phyloP scores from a whole-genome alignment of 2,329 filamentous ascomycete genomes.

The Epichloe sibirici region DNA sequence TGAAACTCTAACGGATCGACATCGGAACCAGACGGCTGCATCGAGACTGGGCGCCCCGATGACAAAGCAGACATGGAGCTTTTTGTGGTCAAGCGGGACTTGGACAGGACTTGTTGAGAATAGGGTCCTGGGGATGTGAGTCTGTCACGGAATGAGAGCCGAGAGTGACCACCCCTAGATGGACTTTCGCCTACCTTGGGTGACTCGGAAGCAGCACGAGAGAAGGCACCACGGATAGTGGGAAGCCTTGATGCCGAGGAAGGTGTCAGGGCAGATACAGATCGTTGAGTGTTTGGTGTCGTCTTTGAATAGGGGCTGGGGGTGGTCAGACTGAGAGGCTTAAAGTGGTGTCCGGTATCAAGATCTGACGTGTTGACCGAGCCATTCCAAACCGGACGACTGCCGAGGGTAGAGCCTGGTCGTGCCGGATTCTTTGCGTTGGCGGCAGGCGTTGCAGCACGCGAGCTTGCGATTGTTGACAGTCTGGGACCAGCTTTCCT shows the following conservation, averaged over 20 bases:
- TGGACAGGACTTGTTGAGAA: slow-evolving; percentile 31
- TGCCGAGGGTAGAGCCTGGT: slow-evolving; percentile 32
- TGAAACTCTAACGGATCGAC: slow-evolving; percentile 17
- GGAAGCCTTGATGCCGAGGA: slow-evolving; percentile 36
- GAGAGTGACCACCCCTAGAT: slow-evolving; percentile 28
- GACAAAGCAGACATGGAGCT: slow-evolving; percentile 30
- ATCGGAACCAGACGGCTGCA: slow-evolving; percentile 34
- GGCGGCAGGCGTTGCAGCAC: slow-evolving; percentile 35
- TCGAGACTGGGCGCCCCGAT: slow-evolving; percentile 37
- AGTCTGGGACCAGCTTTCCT: slow-evolving; percentile 32
- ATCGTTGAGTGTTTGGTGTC: slow-evolving; percentile 28
- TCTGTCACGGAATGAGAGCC: slow-evolving; percentile 43
- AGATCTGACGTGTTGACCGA: slow-evolving; percentile 52
- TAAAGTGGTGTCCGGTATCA: slow-evolving; percentile 58
- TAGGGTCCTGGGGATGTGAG: slow-evolving; percentile 37
- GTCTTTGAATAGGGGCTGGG: slow-evolving; percentile 44
- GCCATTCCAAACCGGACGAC: slow-evolving; percentile 61
- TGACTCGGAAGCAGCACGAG: slow-evolving; percentile 34
- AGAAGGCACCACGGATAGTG: slow-evolving; percentile 33
- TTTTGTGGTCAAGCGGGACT: slow-evolving; percentile 31
- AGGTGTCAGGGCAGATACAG: slow-evolving; percentile 30
- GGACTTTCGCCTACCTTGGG: slow-evolving; percentile 34
- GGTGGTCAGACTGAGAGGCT: slow-evolving; percentile 46
- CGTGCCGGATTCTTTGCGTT: slow-evolving; percentile 27
- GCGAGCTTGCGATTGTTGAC: slow-evolving; percentile 35